These are phyloP conservation scores for Rhizopogon roseolus DNA, from an alignment of 768 basidiomycete species.

Conservation along the genomic window DNA sequence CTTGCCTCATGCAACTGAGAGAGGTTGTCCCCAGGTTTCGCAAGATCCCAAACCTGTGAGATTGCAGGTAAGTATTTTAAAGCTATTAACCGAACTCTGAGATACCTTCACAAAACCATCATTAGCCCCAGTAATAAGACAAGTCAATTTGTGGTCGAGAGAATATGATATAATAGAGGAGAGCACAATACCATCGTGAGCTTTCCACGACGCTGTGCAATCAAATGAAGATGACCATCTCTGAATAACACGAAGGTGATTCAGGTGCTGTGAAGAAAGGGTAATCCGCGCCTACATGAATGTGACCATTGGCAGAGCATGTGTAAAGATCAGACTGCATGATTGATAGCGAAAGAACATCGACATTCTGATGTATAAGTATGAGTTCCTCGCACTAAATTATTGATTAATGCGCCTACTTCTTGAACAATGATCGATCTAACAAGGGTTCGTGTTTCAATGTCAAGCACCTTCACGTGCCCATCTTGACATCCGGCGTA, in stretches of 20 bases:
- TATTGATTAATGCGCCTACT: conserved; percentile 30
- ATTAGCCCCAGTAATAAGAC: conserved; percentile 75
- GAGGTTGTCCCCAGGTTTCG: conserved; percentile 9
- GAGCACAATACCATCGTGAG: conserved; percentile 77
- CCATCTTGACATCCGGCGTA: conserved; percentile 96
- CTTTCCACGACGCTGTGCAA: conserved; percentile 77
- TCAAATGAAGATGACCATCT: conserved; percentile 84
- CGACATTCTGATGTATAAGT: conserved; percentile 48
- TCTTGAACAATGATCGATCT: conserved; percentile 85
- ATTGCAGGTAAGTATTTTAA: background rate
- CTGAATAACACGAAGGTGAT: conserved; percentile 28
- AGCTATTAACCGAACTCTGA: background rate
- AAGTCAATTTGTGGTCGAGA: conserved; percentile 14
- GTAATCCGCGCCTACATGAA: conserved; percentile 47
- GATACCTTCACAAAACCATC: conserved; percentile 80
- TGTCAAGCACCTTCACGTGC: conserved; percentile 84
- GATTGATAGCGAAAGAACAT: conserved; percentile 78
- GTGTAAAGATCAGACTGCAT: conserved; percentile 63
- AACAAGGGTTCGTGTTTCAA: conserved; percentile 85
- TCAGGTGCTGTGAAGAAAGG: background rate
- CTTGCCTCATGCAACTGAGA: background rate
- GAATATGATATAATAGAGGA: conserved; percentile 62
- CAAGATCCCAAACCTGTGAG: conserved; percentile 51
- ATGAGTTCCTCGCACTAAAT: background rate
- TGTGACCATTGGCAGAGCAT: conserved; percentile 59